Percentiles rank a stretch among this genome's conserved stretches.
Evolutionary conservation across 805 yeast genomes (phyloP).

Genomic region (Saccharomycopsis selenospora): DNA sequence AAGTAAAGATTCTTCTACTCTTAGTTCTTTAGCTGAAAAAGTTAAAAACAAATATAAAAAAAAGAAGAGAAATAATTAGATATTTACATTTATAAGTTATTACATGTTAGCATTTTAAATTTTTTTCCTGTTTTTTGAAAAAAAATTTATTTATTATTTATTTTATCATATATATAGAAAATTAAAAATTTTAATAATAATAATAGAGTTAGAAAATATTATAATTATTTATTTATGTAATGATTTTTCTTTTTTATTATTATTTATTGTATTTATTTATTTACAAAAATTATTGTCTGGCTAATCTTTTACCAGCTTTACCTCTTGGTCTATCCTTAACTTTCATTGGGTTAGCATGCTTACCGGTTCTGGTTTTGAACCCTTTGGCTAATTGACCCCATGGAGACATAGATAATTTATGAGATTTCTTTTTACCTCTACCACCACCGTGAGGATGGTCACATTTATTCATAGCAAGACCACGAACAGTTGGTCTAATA

Average conservation of each 20-base stretch:
- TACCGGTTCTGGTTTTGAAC: slow-evolving; percentile 90
- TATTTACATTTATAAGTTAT: no score
- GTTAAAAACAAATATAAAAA: slow-evolving; percentile 16
- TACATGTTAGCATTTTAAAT: no score
- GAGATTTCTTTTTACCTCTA: slow-evolving; percentile 97
- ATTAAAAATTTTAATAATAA: no score
- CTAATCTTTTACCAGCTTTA: slow-evolving; percentile 31
- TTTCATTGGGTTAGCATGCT: slow-evolving; percentile 74
- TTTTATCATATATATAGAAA: no score
- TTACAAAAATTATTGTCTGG: slow-evolving; percentile 7
- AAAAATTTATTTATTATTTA: no score
- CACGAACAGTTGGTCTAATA: slow-evolving; percentile 91
- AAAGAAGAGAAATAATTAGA: slow-evolving; percentile 3
- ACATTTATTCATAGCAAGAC: slow-evolving; percentile 95
- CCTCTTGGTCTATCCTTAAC: slow-evolving; percentile 91
- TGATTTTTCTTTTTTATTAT: no score
- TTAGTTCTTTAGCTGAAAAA: slow-evolving; percentile 10
- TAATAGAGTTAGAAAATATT: no score
- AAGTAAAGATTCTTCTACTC: neutral
- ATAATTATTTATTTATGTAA: no score
- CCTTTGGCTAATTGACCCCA: slow-evolving; percentile 95
- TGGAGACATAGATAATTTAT: slow-evolving; percentile 87
- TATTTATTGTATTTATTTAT: neutral
- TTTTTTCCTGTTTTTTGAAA: no score
- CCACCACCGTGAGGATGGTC: slow-evolving; percentile 99